phyloP scores from a whole-genome alignment of 2,329 filamentous ascomycete species.

The Sclerotinia sclerotiorum region DNA sequence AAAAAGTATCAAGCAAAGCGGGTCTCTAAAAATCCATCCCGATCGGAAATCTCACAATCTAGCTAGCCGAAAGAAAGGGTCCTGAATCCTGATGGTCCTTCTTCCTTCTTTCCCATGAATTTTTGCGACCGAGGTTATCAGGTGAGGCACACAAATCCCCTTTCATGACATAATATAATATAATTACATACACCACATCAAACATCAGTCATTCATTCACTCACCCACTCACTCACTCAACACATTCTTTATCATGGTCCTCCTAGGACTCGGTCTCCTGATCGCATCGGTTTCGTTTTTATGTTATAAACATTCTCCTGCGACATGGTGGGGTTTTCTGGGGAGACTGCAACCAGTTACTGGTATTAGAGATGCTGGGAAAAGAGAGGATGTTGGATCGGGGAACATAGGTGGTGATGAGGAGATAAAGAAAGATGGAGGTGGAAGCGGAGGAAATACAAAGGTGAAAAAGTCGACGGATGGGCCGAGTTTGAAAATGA shows the following conservation, averaged over 20 bases:
- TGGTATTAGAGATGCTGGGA: constrained; percentile 16
- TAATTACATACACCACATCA: background rate
- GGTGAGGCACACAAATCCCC: background rate
- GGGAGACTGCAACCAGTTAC: constrained; percentile 34
- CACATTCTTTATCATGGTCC: background rate
- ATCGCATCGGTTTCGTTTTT: constrained; percentile 60
- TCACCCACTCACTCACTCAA: background rate
- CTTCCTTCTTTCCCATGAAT: constrained; percentile 36
- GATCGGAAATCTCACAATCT: background rate
- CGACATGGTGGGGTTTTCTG: constrained; percentile 47
- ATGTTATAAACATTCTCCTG: constrained; percentile 53
- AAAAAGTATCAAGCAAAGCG: background rate
- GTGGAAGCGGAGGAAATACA: background rate
- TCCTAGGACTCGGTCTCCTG: constrained; percentile 60
- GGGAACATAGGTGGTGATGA: constrained; percentile 2
- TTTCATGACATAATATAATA: background rate
- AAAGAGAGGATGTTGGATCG: constrained; percentile 25
- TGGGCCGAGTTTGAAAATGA: background rate
- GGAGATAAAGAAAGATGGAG: background rate
- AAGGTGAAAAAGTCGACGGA: background rate
- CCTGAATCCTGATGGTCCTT: no score
- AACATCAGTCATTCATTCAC: background rate
- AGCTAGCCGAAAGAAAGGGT: constrained; percentile 36
- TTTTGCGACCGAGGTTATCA: background rate
- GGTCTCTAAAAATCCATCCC: background rate